Base-by-base conservation (phyloP, 129 eudicot species). In the Flaveria brownii region DNA sequence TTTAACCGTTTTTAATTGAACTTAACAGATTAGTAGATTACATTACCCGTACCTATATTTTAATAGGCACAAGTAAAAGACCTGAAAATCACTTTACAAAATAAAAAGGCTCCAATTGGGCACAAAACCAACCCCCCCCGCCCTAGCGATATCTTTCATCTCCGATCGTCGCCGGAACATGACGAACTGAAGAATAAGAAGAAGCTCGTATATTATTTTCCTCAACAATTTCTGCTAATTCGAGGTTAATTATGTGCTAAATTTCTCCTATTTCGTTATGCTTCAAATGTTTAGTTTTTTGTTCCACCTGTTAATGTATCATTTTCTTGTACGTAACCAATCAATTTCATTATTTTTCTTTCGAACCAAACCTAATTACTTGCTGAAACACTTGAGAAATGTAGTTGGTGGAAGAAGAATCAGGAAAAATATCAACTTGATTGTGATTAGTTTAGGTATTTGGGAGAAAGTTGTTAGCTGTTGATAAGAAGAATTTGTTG, bases 351-450 rank as follows among this genome's bases (percentile, higher is more conserved):
- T 50, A 10, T 8, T 70, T 60, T 20, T 0, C n/a, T 46, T 72
- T 9, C 18, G 49, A 66, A 14, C 68, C 22, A 39, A 79, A 79
- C 72, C 73, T 72, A 79, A 71, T 50, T 76, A 62, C 72, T n/a
- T 46, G 65, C 13, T 13, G 36, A 63, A 75, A 75, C 61, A 45
- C 51, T 36, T 52, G 43, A 20, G 43, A 56, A 54, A 39, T 77
- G 74, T 76, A 45, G 50, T 45, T 45, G 13, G 12, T 45, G 9
- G 50, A 45, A 8, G 50, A 45, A 9, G 50, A 8, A 45, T 45
- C 0, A 45, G 50, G 50, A 45, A 9, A 8, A 10, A 45, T 45
- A 45, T 45, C 50, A 45, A 45, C 2, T 45, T 45, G 14, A 45
- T 45, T 45, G 10, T 45, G 13, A 45, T 45, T 45, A 45, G 12